A percentile compares a stretch with the other conserved stretches of the same genome.
Evolutionary conservation across 768 basidiomycete species (phyloP).

Genomic region (Fistulinella prunicolor): DNA sequence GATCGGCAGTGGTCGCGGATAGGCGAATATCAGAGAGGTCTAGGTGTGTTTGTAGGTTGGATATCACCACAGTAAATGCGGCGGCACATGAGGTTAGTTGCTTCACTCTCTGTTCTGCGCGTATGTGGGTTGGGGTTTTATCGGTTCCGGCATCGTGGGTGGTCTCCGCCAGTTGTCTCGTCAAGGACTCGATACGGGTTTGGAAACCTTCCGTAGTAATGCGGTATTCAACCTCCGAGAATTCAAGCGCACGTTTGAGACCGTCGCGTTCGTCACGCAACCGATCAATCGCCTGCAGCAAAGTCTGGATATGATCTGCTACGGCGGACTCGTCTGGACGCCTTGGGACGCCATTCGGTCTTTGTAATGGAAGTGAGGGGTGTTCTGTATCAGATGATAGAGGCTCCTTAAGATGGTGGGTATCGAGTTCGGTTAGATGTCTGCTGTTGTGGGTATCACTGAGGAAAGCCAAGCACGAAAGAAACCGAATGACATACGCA

Average conservation of each 20-base stretch:
- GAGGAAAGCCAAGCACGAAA: background rate
- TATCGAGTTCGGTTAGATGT: conserved; percentile 17
- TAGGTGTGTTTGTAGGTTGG: conserved; percentile 34
- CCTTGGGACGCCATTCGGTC: background rate
- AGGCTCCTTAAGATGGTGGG: background rate
- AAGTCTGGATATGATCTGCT: conserved; percentile 47
- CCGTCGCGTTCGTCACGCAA: conserved; percentile 64
- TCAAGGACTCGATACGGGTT: conserved; percentile 40
- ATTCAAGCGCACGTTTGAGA: conserved; percentile 61
- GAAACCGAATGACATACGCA: conserved; percentile 21
- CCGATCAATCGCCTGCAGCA: conserved; percentile 63
- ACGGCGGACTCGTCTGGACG: conserved; percentile 23
- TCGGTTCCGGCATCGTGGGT: conserved; percentile 14
- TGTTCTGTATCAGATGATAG: background rate
- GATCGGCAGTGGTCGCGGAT: conserved; percentile 8
- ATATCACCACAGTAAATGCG: conserved; percentile 40
- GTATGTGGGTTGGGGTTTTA: conserved; percentile 1
- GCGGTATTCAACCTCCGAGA: conserved; percentile 63
- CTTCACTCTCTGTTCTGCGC: conserved; percentile 17
- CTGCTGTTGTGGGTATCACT: conserved; percentile 12
- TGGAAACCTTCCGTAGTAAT: conserved; percentile 62
- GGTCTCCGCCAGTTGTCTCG: conserved; percentile 23
- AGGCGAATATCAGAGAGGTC: conserved; percentile 19
- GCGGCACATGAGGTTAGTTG: conserved; percentile 33
- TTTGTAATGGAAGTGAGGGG: background rate